These are phyloP conservation scores for Elsinoe arachidis DNA, from an alignment of 2,329 filamentous ascomycete genomes.

Conservation along the genomic window DNA sequence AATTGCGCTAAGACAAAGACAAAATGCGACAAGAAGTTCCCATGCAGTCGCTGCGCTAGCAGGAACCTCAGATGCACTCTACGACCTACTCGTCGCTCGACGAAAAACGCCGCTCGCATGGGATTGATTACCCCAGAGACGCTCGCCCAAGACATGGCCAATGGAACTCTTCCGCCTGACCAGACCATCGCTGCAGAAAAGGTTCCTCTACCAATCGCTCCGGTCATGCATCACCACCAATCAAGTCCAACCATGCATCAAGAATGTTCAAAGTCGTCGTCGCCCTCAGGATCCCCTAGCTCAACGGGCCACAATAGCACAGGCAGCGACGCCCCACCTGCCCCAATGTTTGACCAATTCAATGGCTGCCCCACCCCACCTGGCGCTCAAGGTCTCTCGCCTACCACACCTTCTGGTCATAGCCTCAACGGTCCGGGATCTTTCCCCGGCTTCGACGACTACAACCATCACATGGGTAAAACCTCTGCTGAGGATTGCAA, in stretches of 20 bases:
- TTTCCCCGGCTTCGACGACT: constrained; percentile 40
- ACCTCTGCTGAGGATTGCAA: constrained; percentile 37
- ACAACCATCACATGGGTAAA: constrained; percentile 28
- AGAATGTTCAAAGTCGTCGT: constrained; percentile 4
- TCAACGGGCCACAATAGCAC: neutral
- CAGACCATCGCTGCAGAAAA: constrained; percentile 18
- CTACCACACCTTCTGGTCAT: constrained; percentile 28
- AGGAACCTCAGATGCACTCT: constrained; percentile 41
- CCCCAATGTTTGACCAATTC: constrained; percentile 35
- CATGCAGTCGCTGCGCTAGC: constrained; percentile 44
- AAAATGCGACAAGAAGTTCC: constrained; percentile 47
- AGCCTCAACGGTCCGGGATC: constrained; percentile 37
- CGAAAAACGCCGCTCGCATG: constrained; percentile 34
- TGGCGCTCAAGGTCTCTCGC: constrained; percentile 26
- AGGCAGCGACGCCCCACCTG: constrained; percentile 28
- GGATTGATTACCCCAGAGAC: constrained; percentile 21
- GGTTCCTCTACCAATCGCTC: constrained; percentile 17
- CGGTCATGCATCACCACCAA: constrained; percentile 14
- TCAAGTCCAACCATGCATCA: neutral
- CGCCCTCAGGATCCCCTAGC: neutral
- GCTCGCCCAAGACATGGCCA: constrained; percentile 17
- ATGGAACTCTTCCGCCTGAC: constrained; percentile 16
- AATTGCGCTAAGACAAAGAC: constrained; percentile 48
- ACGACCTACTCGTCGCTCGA: constrained; percentile 39
- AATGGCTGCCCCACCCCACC: constrained; percentile 25